Percentiles rank a stretch among this genome's conserved stretches.
Evolutionary conservation across 495 filamentous ascomycete genomes (phyloP).

Genomic region (Tuber magnatum): DNA sequence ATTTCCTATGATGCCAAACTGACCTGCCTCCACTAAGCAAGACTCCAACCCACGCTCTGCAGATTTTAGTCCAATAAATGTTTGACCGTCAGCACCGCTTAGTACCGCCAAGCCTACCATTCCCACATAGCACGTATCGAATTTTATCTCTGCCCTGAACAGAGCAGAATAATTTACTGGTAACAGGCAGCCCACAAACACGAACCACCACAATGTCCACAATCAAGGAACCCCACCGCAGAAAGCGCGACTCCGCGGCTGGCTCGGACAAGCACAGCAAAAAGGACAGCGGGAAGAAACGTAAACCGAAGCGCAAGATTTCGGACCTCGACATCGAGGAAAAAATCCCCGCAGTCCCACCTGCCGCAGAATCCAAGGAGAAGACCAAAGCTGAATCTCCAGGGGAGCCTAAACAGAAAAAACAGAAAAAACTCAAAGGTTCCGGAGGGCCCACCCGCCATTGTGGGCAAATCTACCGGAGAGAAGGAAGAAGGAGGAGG

Average conservation of each 20-base stretch:
- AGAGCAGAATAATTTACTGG: background rate
- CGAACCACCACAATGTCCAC: slow-evolving; percentile 10
- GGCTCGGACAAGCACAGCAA: slow-evolving; percentile 18
- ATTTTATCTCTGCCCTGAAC: background rate
- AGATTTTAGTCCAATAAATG: no score
- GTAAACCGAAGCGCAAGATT: slow-evolving; percentile 9
- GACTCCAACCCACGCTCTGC: background rate
- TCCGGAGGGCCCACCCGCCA: slow-evolving; percentile 23
- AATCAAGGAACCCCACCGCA: slow-evolving; percentile 19
- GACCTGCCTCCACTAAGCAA: background rate
- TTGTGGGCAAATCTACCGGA: slow-evolving; percentile 24
- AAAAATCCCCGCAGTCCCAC: background rate
- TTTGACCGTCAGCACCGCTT: background rate
- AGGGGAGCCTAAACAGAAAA: slow-evolving; percentile 23
- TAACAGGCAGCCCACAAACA: background rate
- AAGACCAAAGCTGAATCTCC: slow-evolving; percentile 29
- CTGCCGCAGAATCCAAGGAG: slow-evolving; percentile 39
- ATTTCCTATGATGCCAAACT: background rate
- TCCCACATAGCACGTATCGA: background rate
- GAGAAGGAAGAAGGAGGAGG: slow-evolving; percentile 34
- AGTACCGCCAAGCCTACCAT: background rate
- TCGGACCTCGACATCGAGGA: background rate
- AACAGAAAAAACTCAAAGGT: slow-evolving; percentile 33
- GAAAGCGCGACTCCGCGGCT: slow-evolving; percentile 21
- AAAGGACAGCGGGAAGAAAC: slow-evolving; percentile 28